Conservation (phyloP, 2,329 filamentous ascomycete species). For the Didymellaceae sp. region DNA sequence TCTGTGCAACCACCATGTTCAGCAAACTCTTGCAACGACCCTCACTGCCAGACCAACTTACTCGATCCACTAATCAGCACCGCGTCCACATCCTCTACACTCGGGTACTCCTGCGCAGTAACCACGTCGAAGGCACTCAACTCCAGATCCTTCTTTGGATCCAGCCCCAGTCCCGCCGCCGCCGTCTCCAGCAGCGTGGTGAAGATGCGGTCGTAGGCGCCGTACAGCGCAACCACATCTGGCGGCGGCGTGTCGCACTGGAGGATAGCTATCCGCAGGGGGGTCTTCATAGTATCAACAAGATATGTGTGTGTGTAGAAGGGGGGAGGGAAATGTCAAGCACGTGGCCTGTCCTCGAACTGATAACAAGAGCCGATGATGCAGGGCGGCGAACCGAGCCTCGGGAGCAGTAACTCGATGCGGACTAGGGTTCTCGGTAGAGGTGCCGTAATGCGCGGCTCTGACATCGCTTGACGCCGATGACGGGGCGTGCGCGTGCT, state of each 20-base stretch:
- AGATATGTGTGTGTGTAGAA: neutral
- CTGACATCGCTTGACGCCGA: conserved; percentile 2
- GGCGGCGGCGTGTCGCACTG: conserved; percentile 83
- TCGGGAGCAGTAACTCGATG: conserved; percentile 12
- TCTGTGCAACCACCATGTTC: conserved; percentile 54
- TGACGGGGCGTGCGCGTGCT: conserved; percentile 4
- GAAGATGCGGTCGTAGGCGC: conserved; percentile 72
- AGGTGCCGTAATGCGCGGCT: conserved; percentile 1
- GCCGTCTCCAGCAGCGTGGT: conserved; percentile 59
- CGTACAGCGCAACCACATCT: conserved; percentile 68
- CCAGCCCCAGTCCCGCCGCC: conserved; percentile 55
- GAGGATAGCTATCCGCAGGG: conserved; percentile 80
- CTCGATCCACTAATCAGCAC: conserved; percentile 78
- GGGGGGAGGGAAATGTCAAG: neutral
- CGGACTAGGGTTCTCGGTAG: conserved; percentile 4
- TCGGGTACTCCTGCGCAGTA: conserved; percentile 71
- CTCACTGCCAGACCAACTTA: conserved; percentile 40
- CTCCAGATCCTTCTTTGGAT: conserved; percentile 55
- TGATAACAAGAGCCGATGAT: conserved; percentile 1
- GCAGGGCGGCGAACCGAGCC: conserved; percentile 7
- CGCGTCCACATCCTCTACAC: conserved; percentile 77
- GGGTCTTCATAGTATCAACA: conserved; percentile 44
- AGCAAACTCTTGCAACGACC: conserved; percentile 16
- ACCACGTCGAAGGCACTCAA: conserved; percentile 76
- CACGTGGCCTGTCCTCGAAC: conserved; percentile 7